Percentiles rank a stretch among this genome's conserved stretches.
Conservation (phyloP, 306 rosid genomes). For the Fragaria ananassa region DNA sequence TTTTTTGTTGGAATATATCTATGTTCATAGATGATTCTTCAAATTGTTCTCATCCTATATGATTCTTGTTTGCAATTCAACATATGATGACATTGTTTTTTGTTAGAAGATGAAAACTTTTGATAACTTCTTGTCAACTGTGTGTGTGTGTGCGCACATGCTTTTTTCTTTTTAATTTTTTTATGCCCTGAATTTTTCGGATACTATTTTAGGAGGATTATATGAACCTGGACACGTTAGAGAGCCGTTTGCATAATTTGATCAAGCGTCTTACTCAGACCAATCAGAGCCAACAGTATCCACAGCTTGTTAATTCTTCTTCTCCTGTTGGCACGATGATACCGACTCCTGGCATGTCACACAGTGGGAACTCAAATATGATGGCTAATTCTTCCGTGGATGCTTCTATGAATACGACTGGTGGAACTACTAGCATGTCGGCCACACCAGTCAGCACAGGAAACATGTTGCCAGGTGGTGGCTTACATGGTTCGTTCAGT, state of each 20-base stretch:
- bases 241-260: conserved; percentile 57
- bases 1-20: background rate
- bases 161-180: background rate
- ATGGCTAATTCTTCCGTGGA: conserved; percentile 57
- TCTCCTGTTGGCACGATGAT: conserved; percentile 78
- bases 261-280: conserved; percentile 35
- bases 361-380: conserved; percentile 68
- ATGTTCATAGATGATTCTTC: too few relatives aligned
- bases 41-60: too few relatives aligned
- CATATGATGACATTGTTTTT: background rate
- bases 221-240: conserved; percentile 69
- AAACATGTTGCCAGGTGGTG: conserved; percentile 57
- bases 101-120: background rate
- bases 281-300: conserved; percentile 62
- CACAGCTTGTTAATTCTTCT: conserved; percentile 57
- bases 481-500: conserved; percentile 56
- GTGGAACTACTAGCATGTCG: conserved; percentile 47
- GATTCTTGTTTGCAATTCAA: background rate
- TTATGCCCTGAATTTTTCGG: conserved; percentile 15
- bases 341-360: conserved; percentile 93
- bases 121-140: background rate
- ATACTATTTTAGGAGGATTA: conserved; percentile 67
- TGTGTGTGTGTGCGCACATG: background rate
- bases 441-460: conserved; percentile 59
- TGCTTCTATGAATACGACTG: conserved; percentile 50